phyloP scores from a whole-genome alignment of 305 asterid species.

The Fraxinus baroniana region DNA sequence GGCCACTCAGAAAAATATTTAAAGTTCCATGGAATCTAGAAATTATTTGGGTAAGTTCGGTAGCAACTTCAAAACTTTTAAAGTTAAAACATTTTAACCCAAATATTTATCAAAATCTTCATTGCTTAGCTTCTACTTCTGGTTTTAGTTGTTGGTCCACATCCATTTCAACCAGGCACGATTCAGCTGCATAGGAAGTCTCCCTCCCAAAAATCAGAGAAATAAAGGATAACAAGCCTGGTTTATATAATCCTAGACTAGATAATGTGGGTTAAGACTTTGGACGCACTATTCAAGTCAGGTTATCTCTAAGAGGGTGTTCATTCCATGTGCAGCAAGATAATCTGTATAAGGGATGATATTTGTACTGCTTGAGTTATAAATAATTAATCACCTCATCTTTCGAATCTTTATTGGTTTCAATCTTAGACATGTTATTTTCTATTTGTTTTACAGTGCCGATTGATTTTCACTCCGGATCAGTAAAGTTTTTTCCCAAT shows the following conservation, averaged over 20 bases:
- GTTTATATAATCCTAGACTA: neutral
- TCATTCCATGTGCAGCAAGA: neutral
- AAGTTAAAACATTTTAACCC: no score
- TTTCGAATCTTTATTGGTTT: slow-evolving; percentile 4
- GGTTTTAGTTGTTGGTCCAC: neutral
- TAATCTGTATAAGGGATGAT: neutral
- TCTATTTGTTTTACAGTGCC: slow-evolving; percentile 49
- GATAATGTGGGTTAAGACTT: neutral
- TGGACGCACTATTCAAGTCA: neutral
- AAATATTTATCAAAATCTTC: neutral
- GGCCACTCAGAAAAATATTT: neutral
- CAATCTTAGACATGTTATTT: neutral
- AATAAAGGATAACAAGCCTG: neutral
- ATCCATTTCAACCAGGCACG: neutral
- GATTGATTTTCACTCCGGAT: slow-evolving; percentile 45
- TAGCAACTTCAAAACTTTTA: neutral
- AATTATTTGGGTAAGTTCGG: neutral
- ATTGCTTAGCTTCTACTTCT: neutral
- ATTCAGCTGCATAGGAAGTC: neutral
- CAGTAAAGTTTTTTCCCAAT: slow-evolving; percentile 59
- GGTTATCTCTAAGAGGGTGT: neutral
- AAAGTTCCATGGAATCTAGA: neutral
- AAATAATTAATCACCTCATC: no score
- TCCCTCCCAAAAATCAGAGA: neutral
- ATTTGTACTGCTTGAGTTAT: neutral